phyloP scores from a whole-genome alignment of 2,329 filamentous ascomycete species.

The Cytospora piceicola region DNA sequence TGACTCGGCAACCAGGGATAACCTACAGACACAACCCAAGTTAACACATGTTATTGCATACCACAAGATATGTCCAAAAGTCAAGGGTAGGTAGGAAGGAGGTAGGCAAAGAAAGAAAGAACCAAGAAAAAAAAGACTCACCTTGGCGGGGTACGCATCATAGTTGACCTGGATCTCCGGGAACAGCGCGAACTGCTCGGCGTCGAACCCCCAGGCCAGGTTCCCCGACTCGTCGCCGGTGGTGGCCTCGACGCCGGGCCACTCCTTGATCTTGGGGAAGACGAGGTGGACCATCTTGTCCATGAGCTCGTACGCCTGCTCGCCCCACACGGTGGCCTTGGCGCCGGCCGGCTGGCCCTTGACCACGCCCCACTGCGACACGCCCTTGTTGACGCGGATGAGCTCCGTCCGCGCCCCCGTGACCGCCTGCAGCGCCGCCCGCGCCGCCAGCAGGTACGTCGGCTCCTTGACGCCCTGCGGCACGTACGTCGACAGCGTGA shows the following conservation, averaged over 20 bases:
- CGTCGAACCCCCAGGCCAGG: conserved; percentile 77
- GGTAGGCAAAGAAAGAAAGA: neutral
- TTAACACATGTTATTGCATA: conserved; percentile 42
- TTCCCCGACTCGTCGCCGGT: conserved; percentile 90
- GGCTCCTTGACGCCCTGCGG: conserved; percentile 72
- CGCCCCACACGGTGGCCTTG: conserved; percentile 76
- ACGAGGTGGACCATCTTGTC: conserved; percentile 90
- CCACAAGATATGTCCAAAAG: conserved; percentile 29
- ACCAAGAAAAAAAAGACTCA: conserved; percentile 13
- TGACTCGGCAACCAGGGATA: conserved; percentile 85
- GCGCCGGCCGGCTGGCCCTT: conserved; percentile 73
- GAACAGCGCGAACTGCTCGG: conserved; percentile 79
- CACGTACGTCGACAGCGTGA: conserved; percentile 79
- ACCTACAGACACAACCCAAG: conserved; percentile 48
- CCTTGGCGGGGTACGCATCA: conserved; percentile 54
- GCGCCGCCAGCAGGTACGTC: conserved; percentile 77
- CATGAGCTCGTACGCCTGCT: conserved; percentile 86
- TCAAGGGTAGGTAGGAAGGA: neutral
- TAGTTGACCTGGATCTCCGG: conserved; percentile 96
- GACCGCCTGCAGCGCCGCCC: conserved; percentile 84
- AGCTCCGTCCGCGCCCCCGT: conserved; percentile 74
- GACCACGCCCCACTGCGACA: conserved; percentile 75
- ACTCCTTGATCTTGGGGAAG: conserved; percentile 94
- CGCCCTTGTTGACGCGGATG: conserved; percentile 70
- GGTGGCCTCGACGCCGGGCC: conserved; percentile 67